These are phyloP conservation scores for Hyphopichia pseudoburtonii DNA, from an alignment of 1,139 yeast genomes.

Conservation along the genomic window DNA sequence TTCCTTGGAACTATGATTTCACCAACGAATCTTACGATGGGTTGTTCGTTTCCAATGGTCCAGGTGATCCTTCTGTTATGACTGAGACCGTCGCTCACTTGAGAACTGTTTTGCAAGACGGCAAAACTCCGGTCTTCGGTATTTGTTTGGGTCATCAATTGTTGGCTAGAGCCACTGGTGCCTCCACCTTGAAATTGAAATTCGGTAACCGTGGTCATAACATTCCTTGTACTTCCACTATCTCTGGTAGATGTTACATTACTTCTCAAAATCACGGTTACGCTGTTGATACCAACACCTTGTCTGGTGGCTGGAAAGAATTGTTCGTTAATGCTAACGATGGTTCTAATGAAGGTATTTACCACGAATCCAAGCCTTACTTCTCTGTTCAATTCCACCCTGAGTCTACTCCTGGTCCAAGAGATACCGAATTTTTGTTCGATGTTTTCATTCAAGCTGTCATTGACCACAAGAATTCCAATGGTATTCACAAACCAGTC, in stretches of 20 bases:
- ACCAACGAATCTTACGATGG: conserved; percentile 83
- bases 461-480: conserved; percentile 52
- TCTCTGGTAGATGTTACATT: conserved; percentile 95
- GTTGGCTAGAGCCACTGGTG: conserved; percentile 94
- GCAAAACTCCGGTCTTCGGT: conserved; percentile 86
- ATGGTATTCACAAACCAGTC: conserved; percentile 68
- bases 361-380: conserved; percentile 81
- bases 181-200: conserved; percentile 85
- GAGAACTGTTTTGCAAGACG: conserved; percentile 53
- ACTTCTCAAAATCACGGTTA: conserved; percentile 99
- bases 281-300: conserved; percentile 85
- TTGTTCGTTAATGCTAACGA: conserved; percentile 95
- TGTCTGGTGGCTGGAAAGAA: conserved; percentile 85
- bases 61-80: conserved; percentile 97
- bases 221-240: conserved; percentile 92
- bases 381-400: conserved; percentile 99
- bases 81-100: conserved; percentile 61
- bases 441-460: conserved; percentile 90
- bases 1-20: conserved; percentile 94
- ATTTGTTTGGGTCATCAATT: conserved; percentile 99
- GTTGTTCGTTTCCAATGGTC: conserved; percentile 95
- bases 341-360: conserved; percentile 98
- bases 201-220: conserved; percentile 99
- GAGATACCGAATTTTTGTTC: conserved; percentile 96
- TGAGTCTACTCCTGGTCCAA: conserved; percentile 98